Evolutionary conservation across 1,284 basidiomycete genomes (phyloP).

Genomic region (Apiotrichum siamense): DNA sequence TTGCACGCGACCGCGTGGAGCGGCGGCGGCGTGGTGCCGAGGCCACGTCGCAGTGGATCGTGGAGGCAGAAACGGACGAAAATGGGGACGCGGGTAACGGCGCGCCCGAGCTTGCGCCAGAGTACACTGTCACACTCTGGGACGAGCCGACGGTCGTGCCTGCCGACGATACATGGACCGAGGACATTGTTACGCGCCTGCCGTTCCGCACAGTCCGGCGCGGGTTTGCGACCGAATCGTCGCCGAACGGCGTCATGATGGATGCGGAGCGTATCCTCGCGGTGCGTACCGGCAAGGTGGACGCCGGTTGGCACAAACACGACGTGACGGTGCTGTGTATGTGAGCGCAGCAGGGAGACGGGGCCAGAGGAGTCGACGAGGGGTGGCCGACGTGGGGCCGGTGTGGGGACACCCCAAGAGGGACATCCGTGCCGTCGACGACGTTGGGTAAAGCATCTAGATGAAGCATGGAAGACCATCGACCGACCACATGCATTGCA

Average conservation of each 20-base stretch:
- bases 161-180: constrained; percentile 22
- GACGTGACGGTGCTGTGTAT: constrained; percentile 33
- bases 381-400: too few species aligned
- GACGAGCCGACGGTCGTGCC: constrained; percentile 18
- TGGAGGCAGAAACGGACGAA: background rate
- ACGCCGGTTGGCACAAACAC: constrained; percentile 9
- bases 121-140: background rate
- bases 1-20: constrained; percentile 5
- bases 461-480: too few species aligned
- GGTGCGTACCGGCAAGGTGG: constrained; percentile 3
- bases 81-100: constrained; percentile 1
- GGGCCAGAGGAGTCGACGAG: too few species aligned
- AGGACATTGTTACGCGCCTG: constrained; percentile 26
- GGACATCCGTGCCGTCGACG: too few species aligned
- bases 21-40: background rate
- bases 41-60: background rate
- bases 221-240: constrained; percentile 9
- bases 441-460: too few species aligned
- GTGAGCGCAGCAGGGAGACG: too few species aligned
- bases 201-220: constrained; percentile 26
- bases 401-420: too few species aligned
- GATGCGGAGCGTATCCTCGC: constrained; percentile 42
- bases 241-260: constrained; percentile 41
- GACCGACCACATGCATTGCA: too few species aligned
- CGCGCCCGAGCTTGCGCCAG: background rate